Evolutionary conservation across 768 basidiomycete species (phyloP), one percentile per base, ranked within the genome.

Genomic region (Nevesoporus exiguus): DNA sequence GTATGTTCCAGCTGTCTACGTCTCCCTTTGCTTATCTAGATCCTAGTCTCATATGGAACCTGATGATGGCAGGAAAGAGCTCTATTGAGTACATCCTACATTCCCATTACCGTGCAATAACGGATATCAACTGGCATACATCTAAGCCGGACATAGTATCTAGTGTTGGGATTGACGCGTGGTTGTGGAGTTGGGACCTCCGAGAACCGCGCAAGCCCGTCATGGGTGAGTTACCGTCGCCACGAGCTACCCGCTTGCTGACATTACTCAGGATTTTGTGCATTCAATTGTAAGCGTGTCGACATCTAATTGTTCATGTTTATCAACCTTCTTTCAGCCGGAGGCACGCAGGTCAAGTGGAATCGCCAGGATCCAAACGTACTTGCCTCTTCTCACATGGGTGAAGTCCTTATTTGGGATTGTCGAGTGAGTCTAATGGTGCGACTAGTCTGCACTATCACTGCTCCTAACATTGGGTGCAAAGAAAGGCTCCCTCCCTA

Each of bases 101-200:
- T 56, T 88, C 90, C 1, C 97, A 99, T 66, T 91, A 93, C 57
- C 85, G 96, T 42, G 93, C 94, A 5, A 94, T 99, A 50, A 98
- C 97, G 3, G 97, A 99, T 65, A 92, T 98, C 65, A 98, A 99
- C 66, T 99, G 96, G 96, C 91, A 93, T 63, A 87, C 88, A 0
- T 80, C 80, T 5, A 86, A 94, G 61, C 88, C 89, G 5, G 85
- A 97, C 54, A 76, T 85, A 13, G 89, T 98, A 17, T 87, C 89
- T 2, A 96, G 94, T 44, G 93, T 88, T 0, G 88, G 91, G 0
- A 88, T 99, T 47, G 97, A 99, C 66, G 87, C 94, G 0, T 97
- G 95, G 85, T 70, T 98, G 19, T 90, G 92, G 85, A 84, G 86
- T 14, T 99, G 96, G 95, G 97, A 98, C 69, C 64, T 99, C 22